Conservation (phyloP, 345 rosid species). For the Lepidium africanum region DNA sequence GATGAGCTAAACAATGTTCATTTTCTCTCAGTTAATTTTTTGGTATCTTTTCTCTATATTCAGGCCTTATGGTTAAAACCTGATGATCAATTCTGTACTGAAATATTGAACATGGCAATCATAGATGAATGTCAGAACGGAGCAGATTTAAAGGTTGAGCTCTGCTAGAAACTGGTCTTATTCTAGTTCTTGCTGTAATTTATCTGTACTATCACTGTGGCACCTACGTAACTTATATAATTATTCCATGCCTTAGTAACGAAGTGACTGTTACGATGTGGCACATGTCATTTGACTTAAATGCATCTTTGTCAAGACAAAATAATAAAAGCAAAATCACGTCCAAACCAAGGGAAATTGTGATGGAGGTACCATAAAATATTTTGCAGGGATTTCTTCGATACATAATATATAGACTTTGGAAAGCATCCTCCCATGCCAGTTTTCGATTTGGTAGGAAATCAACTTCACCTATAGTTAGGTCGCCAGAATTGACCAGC, state of each 20-base stretch:
- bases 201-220: constrained; percentile 10
- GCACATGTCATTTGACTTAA: too few relatives aligned
- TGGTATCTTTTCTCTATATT: not conserved
- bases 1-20: not conserved
- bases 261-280: constrained; percentile 1
- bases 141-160: constrained; percentile 46
- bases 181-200: constrained; percentile 7
- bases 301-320: too few relatives aligned
- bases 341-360: not conserved
- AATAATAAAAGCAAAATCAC: not conserved
- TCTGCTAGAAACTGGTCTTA: constrained; percentile 26
- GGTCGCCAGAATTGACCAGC: constrained; percentile 28
- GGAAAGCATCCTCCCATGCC: constrained; percentile 91
- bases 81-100: constrained; percentile 76
- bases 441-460: constrained; percentile 58
- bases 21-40: too few relatives aligned
- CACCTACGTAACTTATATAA: not conserved
- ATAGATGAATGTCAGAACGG: constrained; percentile 66
- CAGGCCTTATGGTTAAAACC: constrained; percentile 84
- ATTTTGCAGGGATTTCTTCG: constrained; percentile 62
- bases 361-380: constrained; percentile 66
- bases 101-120: constrained; percentile 77
- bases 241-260: constrained; percentile 18
- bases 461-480: constrained; percentile 50
- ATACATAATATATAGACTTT: constrained; percentile 74